Percentiles rank a stretch among this genome's conserved stretches.
phyloP scores from a whole-genome alignment of 2,329 filamentous ascomycete genomes.

The Claviceps sp. region DNA sequence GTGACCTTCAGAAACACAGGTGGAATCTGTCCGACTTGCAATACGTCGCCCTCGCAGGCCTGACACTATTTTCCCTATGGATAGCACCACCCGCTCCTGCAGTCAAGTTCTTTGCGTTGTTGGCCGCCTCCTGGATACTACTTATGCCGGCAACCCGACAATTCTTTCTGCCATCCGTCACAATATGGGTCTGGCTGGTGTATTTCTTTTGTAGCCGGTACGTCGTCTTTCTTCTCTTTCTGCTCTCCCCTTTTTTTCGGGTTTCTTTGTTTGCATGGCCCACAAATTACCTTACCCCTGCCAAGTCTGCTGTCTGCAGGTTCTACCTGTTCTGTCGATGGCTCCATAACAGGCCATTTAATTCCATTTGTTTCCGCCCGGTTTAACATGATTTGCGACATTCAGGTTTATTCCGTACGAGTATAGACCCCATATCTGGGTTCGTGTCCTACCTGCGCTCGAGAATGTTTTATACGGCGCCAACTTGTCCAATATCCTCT shows the following conservation, averaged over 20 bases:
- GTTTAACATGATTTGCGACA: background rate
- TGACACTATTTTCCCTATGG: conserved; percentile 71
- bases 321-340: too few species aligned
- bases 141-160: conserved; percentile 77
- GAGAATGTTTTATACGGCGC: conserved; percentile 96
- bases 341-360: too few species aligned
- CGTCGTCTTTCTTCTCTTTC: conserved; percentile 35
- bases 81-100: conserved; percentile 72
- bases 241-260: background rate
- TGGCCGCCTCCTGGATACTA: conserved; percentile 54
- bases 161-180: conserved; percentile 78
- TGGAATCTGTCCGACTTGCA: conserved; percentile 79
- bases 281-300: background rate
- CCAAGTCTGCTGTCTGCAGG: too few species aligned
- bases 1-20: conserved; percentile 59
- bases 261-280: background rate
- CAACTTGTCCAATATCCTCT: conserved; percentile 90
- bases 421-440: conserved; percentile 88
- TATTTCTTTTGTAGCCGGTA: conserved; percentile 92
- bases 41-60: conserved; percentile 59
- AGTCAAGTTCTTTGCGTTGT: conserved; percentile 59
- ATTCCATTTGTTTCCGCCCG: too few species aligned
- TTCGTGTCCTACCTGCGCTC: conserved; percentile 81
- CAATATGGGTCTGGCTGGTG: conserved; percentile 74
- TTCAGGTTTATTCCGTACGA: conserved; percentile 74